Evolutionary conservation across 768 basidiomycete genomes (phyloP), one percentile per base, ranked within the genome.

Genomic region (Termitomyces sp.): DNA sequence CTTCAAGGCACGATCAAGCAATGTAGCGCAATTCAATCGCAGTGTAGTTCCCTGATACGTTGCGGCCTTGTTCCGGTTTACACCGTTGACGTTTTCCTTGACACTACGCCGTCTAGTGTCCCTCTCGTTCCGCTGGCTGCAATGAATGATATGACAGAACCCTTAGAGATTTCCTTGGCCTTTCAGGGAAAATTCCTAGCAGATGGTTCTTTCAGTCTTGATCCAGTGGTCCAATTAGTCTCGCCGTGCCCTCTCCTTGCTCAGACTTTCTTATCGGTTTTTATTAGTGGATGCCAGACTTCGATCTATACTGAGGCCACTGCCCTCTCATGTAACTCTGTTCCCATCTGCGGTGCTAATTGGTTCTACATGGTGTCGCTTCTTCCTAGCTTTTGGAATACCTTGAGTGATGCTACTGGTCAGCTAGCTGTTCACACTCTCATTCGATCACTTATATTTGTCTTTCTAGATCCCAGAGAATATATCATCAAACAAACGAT

Each of bases 401-500:
- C 71, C 9, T 59, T 85, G 48, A 79, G 79, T 62, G 67, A 71
- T 56, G 69, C 72, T 14, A 58, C 73, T 62, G 76, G 83, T 83
- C 56, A 51, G 74, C 57, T 2, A 36, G 14, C 47, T 43, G 22
- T 49, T 20, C 60, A 28, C 44, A 45, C 32, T 43, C 30, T 20
- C 33, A 16, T 45, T 32, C 45, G 33, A 22, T 13, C 38, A 13
- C 48, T 52, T 8, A 46, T 10, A 46, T 47, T 35, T 24, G 44
- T 45, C n/a, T 22, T 46, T 24, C 40, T n/a, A 85, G 83, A 84
- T 61, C 75, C 79, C n/a, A 74, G 74, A 3, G 62, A 74, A 47
- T 84, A 77, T 65, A 78, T 74, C 0, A 78, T 85, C 57, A 62
- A 81, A 24, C 84, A 85, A 64, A 73, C 76, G 30, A 71, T 85